Conservation (phyloP, 768 basidiomycete species). For the Podaxis sp. region DNA sequence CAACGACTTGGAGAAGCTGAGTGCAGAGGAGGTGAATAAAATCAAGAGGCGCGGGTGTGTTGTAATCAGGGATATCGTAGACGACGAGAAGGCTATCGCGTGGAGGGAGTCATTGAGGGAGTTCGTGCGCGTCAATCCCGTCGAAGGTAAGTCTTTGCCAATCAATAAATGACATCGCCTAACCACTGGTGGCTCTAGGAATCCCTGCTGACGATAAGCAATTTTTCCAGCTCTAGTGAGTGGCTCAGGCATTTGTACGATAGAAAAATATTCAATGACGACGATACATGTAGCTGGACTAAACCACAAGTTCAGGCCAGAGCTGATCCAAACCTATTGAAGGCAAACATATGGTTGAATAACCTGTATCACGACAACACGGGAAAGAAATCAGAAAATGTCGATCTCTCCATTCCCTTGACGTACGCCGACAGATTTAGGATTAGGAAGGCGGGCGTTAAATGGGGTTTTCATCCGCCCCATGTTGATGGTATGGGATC, state of each 20-base stretch:
- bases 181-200: constrained; percentile 34
- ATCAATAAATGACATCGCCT: neutral
- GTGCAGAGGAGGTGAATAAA: constrained; percentile 41
- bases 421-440: constrained; percentile 75
- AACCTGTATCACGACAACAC: constrained; percentile 54
- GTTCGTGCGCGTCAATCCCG: constrained; percentile 59
- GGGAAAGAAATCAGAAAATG: constrained; percentile 31
- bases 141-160: constrained; percentile 41
- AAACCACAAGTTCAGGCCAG: constrained; percentile 63
- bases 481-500: constrained; percentile 39
- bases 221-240: constrained; percentile 73
- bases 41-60: constrained; percentile 59
- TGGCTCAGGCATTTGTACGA: constrained; percentile 5
- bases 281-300: constrained; percentile 2
- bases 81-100: constrained; percentile 48
- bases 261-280: neutral
- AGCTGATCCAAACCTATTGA: constrained; percentile 64
- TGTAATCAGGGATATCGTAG: constrained; percentile 61
- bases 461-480: constrained; percentile 50
- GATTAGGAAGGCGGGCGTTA: constrained; percentile 64
- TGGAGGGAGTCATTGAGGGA: constrained; percentile 61
- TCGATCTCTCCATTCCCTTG: constrained; percentile 42
- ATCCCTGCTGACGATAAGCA: constrained; percentile 60
- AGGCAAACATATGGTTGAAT: constrained; percentile 59
- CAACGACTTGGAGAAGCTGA: constrained; percentile 47